Conservation (phyloP, 345 rosid genomes). For the Cardiospermum halicacabum region DNA sequence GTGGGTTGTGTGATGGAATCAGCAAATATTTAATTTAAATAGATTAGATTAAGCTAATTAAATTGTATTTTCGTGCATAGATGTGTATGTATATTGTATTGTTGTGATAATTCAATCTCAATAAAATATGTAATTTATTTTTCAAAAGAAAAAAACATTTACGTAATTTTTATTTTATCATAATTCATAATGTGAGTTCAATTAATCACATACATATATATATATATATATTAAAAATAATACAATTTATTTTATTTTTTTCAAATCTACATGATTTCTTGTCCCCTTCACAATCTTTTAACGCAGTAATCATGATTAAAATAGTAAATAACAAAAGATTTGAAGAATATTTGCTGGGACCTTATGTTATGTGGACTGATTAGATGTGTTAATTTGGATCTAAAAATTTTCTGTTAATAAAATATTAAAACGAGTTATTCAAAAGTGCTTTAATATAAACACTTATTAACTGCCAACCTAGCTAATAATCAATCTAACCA, state of each 20-base stretch:
- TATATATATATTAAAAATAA: too few species aligned
- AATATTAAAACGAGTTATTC: background rate
- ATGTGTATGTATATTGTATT: too few species aligned
- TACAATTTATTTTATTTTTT: background rate
- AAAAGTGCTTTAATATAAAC: background rate
- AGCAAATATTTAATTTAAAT: background rate
- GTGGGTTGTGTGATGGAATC: background rate
- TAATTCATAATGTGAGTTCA: too few species aligned
- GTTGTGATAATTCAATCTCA: too few species aligned
- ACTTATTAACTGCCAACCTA: background rate
- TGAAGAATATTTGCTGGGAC: slow-evolving; percentile 46
- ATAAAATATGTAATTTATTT: too few species aligned
- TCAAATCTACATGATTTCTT: slow-evolving; percentile 33
- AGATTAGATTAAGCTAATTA: too few species aligned
- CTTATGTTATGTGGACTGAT: slow-evolving; percentile 11
- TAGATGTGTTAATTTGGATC: slow-evolving; percentile 16
- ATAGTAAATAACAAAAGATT: slow-evolving; percentile 26
- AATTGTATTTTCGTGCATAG: too few species aligned
- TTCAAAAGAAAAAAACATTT: too few species aligned
- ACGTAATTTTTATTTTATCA: too few species aligned
- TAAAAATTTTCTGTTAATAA: background rate
- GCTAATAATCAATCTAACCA: background rate
- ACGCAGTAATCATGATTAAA: slow-evolving; percentile 30
- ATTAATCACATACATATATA: too few species aligned
- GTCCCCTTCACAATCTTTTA: slow-evolving; percentile 33